phyloP scores from a whole-genome alignment of 306 rosid species.

The Cucumis cinereus region DNA sequence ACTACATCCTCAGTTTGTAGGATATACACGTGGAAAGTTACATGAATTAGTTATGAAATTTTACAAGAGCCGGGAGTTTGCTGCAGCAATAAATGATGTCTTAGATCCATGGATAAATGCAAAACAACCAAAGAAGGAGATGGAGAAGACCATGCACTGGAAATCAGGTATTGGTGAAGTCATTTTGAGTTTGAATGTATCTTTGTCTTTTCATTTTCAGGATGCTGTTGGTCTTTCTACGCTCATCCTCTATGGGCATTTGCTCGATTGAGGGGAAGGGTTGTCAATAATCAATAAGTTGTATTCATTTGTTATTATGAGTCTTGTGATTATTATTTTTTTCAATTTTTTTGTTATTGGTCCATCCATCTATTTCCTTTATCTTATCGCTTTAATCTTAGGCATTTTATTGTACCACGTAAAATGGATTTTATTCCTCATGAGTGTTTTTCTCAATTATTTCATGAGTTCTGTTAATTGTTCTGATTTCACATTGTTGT shows the following conservation, averaged over 20 bases:
- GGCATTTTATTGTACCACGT: background rate
- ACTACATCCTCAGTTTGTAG: constrained; percentile 75
- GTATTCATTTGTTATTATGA: background rate
- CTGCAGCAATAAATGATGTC: constrained; percentile 89
- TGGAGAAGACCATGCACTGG: constrained; percentile 68
- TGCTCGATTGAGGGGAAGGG: background rate
- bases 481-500: constrained; percentile 5
- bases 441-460: background rate
- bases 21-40: constrained; percentile 78
- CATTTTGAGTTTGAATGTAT: background rate
- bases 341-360: background rate
- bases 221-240: background rate
- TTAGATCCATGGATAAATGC: constrained; percentile 97
- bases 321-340: background rate
- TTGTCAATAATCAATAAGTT: background rate
- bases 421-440: background rate
- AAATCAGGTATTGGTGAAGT: constrained; percentile 52
- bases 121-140: constrained; percentile 88
- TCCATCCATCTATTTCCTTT: background rate
- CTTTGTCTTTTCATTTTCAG: background rate
- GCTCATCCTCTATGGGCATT: background rate
- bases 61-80: constrained; percentile 88
- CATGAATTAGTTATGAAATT: constrained; percentile 94
- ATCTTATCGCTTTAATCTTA: background rate
- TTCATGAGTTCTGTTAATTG: background rate